These are phyloP conservation scores for Blastocystis sp. DNA, from an alignment of 352 stramenopile genomes.

Conservation along the genomic window DNA sequence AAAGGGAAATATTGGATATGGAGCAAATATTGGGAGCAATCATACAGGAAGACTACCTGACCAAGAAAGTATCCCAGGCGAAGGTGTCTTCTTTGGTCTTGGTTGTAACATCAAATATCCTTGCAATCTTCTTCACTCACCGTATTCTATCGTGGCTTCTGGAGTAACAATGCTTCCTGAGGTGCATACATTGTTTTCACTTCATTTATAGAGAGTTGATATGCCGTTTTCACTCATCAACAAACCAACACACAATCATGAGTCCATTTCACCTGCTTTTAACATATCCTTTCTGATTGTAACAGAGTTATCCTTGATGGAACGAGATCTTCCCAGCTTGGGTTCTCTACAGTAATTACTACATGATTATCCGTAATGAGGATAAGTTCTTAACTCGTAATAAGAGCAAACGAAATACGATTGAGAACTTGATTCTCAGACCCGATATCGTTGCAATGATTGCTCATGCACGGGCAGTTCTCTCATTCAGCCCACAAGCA, in stretches of 20 bases:
- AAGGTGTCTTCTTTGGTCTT: constrained; percentile 89
- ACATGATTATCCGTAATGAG: constrained; percentile 80
- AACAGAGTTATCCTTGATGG: neutral
- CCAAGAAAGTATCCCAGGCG: constrained; percentile 81
- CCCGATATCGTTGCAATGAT: constrained; percentile 74
- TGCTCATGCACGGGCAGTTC: constrained; percentile 67
- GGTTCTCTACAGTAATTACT: constrained; percentile 80
- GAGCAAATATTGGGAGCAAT: constrained; percentile 89
- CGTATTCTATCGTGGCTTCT: constrained; percentile 87
- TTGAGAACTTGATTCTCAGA: constrained; percentile 72
- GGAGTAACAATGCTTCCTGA: constrained; percentile 82
- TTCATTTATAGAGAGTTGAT: constrained; percentile 69
- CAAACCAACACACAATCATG: constrained; percentile 67
- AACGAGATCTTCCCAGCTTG: constrained; percentile 71
- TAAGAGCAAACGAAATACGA: constrained; percentile 70
- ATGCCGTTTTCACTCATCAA: constrained; percentile 75
- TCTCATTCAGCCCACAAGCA: neutral
- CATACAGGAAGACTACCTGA: constrained; percentile 79
- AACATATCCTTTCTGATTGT: constrained; percentile 61
- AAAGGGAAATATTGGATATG: constrained; percentile 84
- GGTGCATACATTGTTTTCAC: neutral
- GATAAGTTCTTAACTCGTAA: constrained; percentile 71
- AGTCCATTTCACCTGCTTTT: constrained; percentile 56
- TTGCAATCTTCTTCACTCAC: constrained; percentile 79
- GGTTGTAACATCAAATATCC: constrained; percentile 86